These are phyloP conservation scores for Microstroma glucosiphilum DNA, from an alignment of 1,284 basidiomycete species.

Conservation along the genomic window DNA sequence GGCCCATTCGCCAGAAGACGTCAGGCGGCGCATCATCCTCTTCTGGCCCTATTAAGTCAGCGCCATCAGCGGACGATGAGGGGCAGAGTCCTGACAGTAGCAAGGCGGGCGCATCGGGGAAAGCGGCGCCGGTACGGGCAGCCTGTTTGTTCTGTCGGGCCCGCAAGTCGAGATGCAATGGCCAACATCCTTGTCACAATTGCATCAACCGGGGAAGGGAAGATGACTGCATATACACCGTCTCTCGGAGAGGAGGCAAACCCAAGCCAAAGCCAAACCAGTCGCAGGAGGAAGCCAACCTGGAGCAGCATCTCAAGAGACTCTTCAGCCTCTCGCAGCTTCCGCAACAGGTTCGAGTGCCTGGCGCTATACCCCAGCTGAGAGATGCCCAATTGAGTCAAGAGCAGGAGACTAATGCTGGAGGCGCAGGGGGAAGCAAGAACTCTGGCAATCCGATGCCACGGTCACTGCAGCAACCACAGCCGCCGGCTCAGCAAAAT, in stretches of 20 bases:
- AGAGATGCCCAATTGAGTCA: conserved; percentile 5
- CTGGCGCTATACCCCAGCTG: conserved; percentile 24
- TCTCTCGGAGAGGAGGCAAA: conserved; percentile 41
- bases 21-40: background rate
- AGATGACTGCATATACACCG: conserved; percentile 41
- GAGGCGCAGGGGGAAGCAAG: too few species aligned
- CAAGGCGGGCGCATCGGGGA: background rate
- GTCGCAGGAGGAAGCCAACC: conserved; percentile 14
- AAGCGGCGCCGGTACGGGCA: conserved; percentile 5
- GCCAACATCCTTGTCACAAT: conserved; percentile 39
- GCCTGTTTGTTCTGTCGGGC: conserved; percentile 3
- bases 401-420: background rate
- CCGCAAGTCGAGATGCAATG: conserved; percentile 41
- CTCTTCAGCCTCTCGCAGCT: conserved; percentile 37
- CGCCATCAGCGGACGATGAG: background rate
- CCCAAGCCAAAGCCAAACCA: conserved; percentile 32
- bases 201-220: conserved; percentile 30
- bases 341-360: conserved; percentile 32
- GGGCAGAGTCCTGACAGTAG: background rate
- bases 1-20: conserved; percentile 1
- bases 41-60: background rate
- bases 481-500: conserved; percentile 9
- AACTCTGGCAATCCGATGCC: background rate
- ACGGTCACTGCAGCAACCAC: background rate
- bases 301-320: conserved; percentile 35